Evolutionary conservation across 768 basidiomycete species (phyloP).

Genomic region (Russula olivacea): DNA sequence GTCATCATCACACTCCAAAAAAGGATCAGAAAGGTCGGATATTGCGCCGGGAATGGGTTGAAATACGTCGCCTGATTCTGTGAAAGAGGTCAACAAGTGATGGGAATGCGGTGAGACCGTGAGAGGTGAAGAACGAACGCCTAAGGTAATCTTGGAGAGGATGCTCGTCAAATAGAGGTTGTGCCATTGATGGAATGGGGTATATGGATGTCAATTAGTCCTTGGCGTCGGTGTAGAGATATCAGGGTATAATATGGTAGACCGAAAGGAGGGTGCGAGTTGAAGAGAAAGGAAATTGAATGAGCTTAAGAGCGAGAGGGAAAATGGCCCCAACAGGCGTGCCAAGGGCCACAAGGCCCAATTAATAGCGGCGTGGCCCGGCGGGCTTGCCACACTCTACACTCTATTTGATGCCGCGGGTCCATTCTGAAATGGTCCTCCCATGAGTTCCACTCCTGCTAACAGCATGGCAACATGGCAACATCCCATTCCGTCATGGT

Average conservation of each 20-base stretch:
- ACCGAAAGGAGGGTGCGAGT: conserved; percentile 6
- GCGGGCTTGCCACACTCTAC: too few relatives aligned
- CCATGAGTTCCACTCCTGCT: too few relatives aligned
- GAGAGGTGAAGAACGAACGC: conserved; percentile 18
- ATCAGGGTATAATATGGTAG: conserved; percentile 6
- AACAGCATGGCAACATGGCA: too few relatives aligned
- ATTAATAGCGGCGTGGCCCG: too few relatives aligned
- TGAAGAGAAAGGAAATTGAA: not conserved
- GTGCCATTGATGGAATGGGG: conserved; percentile 12
- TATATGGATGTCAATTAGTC: not conserved
- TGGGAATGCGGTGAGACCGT: not conserved
- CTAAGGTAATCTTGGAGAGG: conserved; percentile 23
- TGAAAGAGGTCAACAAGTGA: not conserved
- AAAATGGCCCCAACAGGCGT: not conserved
- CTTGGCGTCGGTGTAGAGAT: not conserved
- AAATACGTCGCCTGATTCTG: conserved; percentile 25
- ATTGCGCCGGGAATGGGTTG: conserved; percentile 25
- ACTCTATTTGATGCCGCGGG: too few relatives aligned
- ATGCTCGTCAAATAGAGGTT: conserved; percentile 24
- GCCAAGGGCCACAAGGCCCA: not conserved
- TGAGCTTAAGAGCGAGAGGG: not conserved
- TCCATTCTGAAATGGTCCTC: too few relatives aligned
- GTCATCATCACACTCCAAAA: conserved; percentile 5
- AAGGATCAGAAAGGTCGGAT: conserved; percentile 7
- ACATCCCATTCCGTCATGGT: too few relatives aligned